Evolutionary conservation across 2,329 filamentous ascomycete species (phyloP), one percentile per base, ranked within the genome.

Genomic region (Juglanconis oblonga): DNA sequence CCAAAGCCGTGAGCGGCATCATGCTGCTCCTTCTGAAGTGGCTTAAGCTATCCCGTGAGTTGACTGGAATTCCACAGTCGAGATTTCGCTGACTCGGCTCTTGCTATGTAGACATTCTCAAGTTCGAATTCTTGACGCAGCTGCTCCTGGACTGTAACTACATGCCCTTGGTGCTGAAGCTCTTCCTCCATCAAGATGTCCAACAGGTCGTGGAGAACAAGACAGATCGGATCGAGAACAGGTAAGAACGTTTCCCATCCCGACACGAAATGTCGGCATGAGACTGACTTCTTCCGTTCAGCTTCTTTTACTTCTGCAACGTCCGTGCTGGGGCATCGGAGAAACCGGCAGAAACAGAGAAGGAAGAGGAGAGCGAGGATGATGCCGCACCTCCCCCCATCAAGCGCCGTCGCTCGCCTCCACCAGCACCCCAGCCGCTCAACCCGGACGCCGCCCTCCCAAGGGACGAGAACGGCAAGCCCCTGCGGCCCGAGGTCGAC

Each of bases 51-150:
- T 97, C 92, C 60, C 95, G 92, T 96, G 79, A 79, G 91, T 79
- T 3, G 5, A 6, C 7, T n/a, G 3, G 14, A 48, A 24, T 11
- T 58, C n/a, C 44, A 44, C n/a, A 10, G 36, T 40, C 17, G 10
- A 13, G 35, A 7, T 6, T 31, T 29, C 13, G 32, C 17, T 58
- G 53, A 48, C 64, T 45, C 38, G 5, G 24, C 4, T 36, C 9
- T 17, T 4, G 3, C 5, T 51, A 49, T 4, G 5, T 52, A 96
- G 92, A 99, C 71, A 85, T 98, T 33, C 79, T 99, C 65, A 97
- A 97, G 71, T 97, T 95, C 67, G 95, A 99, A 75, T 98, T 97
- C 69, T 79, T 99, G 69, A 94, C 92, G 0, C 95, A 99, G 70
- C 83, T 99, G 3, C 79, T 99, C 10, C 82, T 99, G 33, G 95